These are phyloP conservation scores for Raphanus raphanistrum DNA, from an alignment of 345 rosid species.

Conservation along the genomic window DNA sequence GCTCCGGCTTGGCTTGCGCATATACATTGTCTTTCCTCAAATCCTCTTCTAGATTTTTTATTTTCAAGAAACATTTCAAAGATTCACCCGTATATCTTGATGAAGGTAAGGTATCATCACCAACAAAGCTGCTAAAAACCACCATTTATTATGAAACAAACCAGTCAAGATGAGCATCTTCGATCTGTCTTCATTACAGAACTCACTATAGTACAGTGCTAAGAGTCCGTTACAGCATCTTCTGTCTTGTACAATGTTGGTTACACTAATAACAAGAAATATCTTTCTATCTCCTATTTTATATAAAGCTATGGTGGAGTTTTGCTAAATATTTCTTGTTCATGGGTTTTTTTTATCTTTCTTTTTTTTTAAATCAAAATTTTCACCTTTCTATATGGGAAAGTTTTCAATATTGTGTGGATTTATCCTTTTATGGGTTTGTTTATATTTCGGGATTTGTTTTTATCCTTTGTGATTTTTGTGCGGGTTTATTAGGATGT, in stretches of 20 bases:
- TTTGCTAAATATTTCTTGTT: conserved; percentile 58
- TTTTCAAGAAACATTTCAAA: no score
- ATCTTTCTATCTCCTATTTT: neutral
- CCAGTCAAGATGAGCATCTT: no score
- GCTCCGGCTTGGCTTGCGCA: no score
- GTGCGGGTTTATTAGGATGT: conserved; percentile 46
- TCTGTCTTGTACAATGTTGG: conserved; percentile 2
- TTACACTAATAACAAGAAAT: conserved; percentile 7
- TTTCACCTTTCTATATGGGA: neutral
- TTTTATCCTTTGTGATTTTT: neutral
- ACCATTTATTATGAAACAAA: no score
- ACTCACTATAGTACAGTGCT: neutral
- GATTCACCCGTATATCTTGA: no score
- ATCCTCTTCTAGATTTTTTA: no score
- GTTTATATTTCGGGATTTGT: neutral
- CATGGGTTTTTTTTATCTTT: conserved; percentile 54
- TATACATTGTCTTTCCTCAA: no score
- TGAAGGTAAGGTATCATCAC: no score
- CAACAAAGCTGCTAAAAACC: no score
- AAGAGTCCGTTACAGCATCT: neutral
- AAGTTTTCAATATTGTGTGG: conserved; percentile 53
- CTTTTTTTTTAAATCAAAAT: conserved; percentile 18
- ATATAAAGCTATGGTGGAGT: conserved; percentile 47
- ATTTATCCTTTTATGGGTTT: conserved; percentile 36
- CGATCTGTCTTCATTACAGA: no score